Conservation (phyloP, 164 flowering plant species). For the Brasenia schreberi region DNA sequence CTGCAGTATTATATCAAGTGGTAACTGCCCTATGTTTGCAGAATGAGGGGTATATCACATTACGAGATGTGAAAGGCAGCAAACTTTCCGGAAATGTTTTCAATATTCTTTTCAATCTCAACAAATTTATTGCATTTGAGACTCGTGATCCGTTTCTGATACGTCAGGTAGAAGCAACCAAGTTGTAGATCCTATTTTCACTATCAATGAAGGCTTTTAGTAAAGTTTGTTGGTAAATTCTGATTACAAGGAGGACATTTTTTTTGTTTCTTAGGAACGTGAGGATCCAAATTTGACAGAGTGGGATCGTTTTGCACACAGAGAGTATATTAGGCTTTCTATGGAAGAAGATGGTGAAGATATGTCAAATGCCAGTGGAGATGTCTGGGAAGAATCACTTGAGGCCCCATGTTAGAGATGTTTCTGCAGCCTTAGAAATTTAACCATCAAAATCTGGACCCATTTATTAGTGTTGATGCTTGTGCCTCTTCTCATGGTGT, state of each 20-base stretch:
- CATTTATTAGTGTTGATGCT: no score
- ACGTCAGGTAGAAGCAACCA: constrained; percentile 47
- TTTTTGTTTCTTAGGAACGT: constrained; percentile 53
- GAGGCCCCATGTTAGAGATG: constrained; percentile 54
- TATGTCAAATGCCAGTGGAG: constrained; percentile 94
- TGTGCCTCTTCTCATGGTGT: no score
- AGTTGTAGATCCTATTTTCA: no score
- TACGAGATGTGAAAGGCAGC: constrained; percentile 67
- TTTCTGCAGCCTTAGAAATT: no score
- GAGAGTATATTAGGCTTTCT: constrained; percentile 92
- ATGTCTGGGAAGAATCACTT: constrained; percentile 91
- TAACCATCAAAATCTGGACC: no score
- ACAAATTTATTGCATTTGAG: constrained; percentile 95
- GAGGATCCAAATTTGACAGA: constrained; percentile 96
- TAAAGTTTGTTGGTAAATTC: neutral
- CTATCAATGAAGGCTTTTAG: no score
- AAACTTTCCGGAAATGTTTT: constrained; percentile 87
- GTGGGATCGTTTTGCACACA: constrained; percentile 98
- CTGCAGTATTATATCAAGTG: no score
- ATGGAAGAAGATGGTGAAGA: constrained; percentile 99
- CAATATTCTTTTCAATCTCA: constrained; percentile 90
- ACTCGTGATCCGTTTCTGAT: constrained; percentile 92
- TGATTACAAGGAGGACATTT: no score
- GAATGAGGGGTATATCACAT: constrained; percentile 53
- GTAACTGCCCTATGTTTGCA: constrained; percentile 15